Evolutionary conservation across 2,329 filamentous ascomycete genomes (phyloP), one percentile per base, ranked within the genome.

Genomic region (Thelonectria olida): DNA sequence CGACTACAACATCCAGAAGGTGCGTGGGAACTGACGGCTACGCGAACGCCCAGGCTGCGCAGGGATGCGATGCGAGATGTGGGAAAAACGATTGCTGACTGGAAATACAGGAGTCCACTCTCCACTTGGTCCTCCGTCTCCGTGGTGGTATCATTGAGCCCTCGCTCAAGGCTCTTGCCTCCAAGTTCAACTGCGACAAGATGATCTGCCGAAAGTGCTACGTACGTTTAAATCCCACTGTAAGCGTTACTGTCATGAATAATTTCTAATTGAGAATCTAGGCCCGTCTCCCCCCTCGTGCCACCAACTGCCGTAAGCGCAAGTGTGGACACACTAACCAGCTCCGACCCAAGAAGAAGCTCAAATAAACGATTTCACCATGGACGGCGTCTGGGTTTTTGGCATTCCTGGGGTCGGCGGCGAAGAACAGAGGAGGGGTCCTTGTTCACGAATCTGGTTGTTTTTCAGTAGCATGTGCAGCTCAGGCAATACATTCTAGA

Each of bases 161-260:
- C 76, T 97, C 94, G 77, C 90, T 98, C 78, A 98, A 98, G 91
- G 95, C 93, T 74, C 90, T 98, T 71, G 95, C 95, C 80, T 94
- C 91, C 87, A 97, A 97, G 89, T 98, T 96, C 90, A 98, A 99
- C 91, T 98, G 95, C 92, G 96, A 98, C 75, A 97, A 97, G 91
- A 95, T 95, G 91, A 97, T 98, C 85, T 98, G 96, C 93, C 95
- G 96, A 88, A 98, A 99, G 92, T 99, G 96, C 92, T 98, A 98
- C 85, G 93, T 96, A 90, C 76, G 91, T 90, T 41, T 10, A 54
- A 9, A 19, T 27, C 19, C 36, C 28, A 7, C 9, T 13, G 8
- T 9, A 15, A 17, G n/a, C 47, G n/a, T 45, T 44, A 42, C 8
- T 28, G 13, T 39, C 50, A 17, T 44, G 62, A 39, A 34, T 47